Evolutionary conservation across 2,329 filamentous ascomycete genomes (phyloP), one percentile per base, ranked within the genome.

Genomic region (Diaporthe sp.): DNA sequence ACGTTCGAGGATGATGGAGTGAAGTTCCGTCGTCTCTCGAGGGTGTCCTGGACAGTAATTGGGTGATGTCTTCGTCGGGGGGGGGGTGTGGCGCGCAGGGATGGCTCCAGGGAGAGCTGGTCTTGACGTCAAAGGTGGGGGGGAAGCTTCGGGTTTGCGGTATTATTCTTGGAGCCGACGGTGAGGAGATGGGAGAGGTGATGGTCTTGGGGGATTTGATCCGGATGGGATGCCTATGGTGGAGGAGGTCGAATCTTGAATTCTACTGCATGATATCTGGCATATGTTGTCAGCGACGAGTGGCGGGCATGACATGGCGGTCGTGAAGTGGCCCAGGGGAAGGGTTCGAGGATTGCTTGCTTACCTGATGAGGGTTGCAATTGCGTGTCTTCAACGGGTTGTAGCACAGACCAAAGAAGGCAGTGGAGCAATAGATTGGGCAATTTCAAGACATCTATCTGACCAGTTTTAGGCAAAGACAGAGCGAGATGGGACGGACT

Each of bases 101-200:
- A 63, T 71, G 39, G 30, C 69, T 44, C 39, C 25, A 50, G 30
- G 47, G 56, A 53, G 70, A 50, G 47, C 32, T 58, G 53, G 70
- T 68, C 63, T 71, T 71, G 70, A 71, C 70, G 70, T 71, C 70
- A 71, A 71, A 42, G 69, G 69, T 71, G 70, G 70, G 50, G 50
- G 42, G 70, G 63, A 39, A 25, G 47, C 56, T 42, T 71, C 32
- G 68, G 58, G 30, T n/a, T 73, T 59, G 56, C 47, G n/a, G 56
- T 71, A 30, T 73, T 70, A 55, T 56, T 65, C 22, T 56, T 3
- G 27, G 51, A 56, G 39, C 58, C 47, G 72, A 71, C 55, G n/a
- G 27, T 58, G 50, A 47, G 22, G 27, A 30, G 30, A 27, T 39
- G 35, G 35, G 17, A 56, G 15, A 37, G 47, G 42, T 39, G 44